Evolutionary conservation across 495 filamentous ascomycete genomes (phyloP), one percentile per base, ranked within the genome.

Genomic region (Podospora didyma): DNA sequence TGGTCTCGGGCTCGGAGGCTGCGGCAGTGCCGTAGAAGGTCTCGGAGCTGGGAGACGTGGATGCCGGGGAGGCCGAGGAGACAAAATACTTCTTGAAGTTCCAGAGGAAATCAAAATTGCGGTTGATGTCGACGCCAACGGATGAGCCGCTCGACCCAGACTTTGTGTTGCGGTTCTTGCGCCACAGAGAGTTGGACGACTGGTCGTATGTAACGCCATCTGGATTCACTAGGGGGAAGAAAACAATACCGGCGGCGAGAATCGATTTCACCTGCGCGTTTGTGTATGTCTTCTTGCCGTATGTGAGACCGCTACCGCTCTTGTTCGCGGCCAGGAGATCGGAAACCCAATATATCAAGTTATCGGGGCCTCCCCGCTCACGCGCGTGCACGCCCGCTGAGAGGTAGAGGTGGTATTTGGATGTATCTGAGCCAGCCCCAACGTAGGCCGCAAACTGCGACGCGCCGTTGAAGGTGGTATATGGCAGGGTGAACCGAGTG

Each of bases 131-230:
- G 47, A 73, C 58, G 31, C 71, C 72, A 23, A 69, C 39, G 3
- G 65, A 59, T 7, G 55, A 37, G 11, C 57, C 51, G 10, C 46
- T 48, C 28, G 57, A 50, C 12, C 59, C 56, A 16, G 55, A 59
- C 34, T 26, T 53, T 14, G 64, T 60, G 61, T 72, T 73, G 49
- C 72, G 69, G 58, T 75, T 75, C 68, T 75, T 75, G 46, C 72
- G 66, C 72, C 72, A 75, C 61, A 67, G 70, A 22, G 47, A 58
- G 54, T 66, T 60, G 39, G 60, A 62, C 20, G 58, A 46, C 48
- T 72, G 69, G 59, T 75, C 72, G 53, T 67, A 68, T 10, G 63
- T 63, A 22, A 75, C 62, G 45, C 72, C 72, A 55, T 75, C 72
- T n/a, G 72, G 72, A 57, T 75, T 75, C 53, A 61, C 64, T 35